Evolutionary conservation across 169 alveolate species (phyloP).

Genomic region (Babesia ovata): DNA sequence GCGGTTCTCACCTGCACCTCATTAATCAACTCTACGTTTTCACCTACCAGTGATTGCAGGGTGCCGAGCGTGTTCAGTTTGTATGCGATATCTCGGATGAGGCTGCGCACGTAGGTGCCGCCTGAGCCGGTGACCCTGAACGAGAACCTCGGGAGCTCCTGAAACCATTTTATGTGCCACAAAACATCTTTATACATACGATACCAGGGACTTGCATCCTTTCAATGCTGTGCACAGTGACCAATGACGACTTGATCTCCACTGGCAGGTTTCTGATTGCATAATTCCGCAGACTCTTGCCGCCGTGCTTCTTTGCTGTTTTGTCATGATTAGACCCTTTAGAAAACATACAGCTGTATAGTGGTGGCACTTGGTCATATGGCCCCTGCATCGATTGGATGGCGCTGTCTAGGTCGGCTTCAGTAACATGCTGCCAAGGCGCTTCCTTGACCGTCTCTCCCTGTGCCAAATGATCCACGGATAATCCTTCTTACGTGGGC

Average conservation of each 20-base stretch:
- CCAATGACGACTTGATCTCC: slow-evolving; percentile 14
- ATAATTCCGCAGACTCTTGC: slow-evolving; percentile 68
- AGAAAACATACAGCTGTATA: slow-evolving; percentile 37
- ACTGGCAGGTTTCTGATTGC: slow-evolving; percentile 69
- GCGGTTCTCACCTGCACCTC: slow-evolving; percentile 35
- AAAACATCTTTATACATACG: slow-evolving; percentile 15
- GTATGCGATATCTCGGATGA: slow-evolving; percentile 72
- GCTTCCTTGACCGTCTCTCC: slow-evolving; percentile 48
- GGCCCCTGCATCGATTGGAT: slow-evolving; percentile 46
- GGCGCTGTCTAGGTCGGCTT: slow-evolving; percentile 38
- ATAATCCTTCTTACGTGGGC: slow-evolving; percentile 29
- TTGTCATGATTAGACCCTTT: neutral
- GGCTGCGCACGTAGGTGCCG: slow-evolving; percentile 78
- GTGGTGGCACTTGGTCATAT: slow-evolving; percentile 55
- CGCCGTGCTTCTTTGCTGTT: slow-evolving; percentile 70
- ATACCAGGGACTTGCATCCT: slow-evolving; percentile 33
- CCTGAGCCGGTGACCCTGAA: slow-evolving; percentile 69
- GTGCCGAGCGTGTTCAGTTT: slow-evolving; percentile 70
- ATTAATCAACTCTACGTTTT: neutral
- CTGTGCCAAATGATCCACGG: neutral
- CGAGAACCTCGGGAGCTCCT: slow-evolving; percentile 70
- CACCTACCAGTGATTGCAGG: slow-evolving; percentile 57
- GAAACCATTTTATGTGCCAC: neutral
- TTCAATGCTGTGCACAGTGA: slow-evolving; percentile 24
- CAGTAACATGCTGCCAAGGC: slow-evolving; percentile 59